These are phyloP conservation scores for Ambrosia trifida DNA, from an alignment of 129 eudicot species.

Conservation along the genomic window DNA sequence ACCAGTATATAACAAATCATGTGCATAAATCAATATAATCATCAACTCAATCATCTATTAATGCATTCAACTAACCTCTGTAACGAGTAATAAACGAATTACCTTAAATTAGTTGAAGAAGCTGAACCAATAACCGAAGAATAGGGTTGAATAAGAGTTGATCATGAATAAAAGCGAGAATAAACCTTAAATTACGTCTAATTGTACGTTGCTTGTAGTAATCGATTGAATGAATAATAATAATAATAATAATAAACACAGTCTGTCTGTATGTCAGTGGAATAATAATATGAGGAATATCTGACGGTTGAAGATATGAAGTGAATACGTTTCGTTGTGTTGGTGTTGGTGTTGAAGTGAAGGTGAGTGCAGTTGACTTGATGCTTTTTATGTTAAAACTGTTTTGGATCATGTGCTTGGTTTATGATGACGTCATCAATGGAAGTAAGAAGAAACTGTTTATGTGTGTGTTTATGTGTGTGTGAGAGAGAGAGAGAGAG, in stretches of 20 bases:
- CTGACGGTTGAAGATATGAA: conserved; percentile 12
- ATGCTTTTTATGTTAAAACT: conserved; percentile 7
- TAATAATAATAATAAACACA: not conserved
- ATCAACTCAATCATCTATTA: not conserved
- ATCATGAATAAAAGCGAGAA: conserved; percentile 21
- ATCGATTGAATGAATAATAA: conserved; percentile 6
- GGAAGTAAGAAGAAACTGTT: not conserved
- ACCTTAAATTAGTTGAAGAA: conserved; percentile 17
- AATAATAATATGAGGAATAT: conserved; percentile 3
- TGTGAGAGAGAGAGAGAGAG: conserved; percentile 36
- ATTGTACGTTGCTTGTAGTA: conserved; percentile 15
- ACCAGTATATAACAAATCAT: not conserved
- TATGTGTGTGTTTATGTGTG: conserved; percentile 18
- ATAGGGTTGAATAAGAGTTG: conserved; percentile 1
- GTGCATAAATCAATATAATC: not conserved
- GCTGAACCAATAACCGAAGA: no score
- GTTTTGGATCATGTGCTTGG: conserved; percentile 35
- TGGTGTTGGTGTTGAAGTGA: not conserved
- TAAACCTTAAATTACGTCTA: conserved; percentile 9
- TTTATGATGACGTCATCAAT: conserved; percentile 17
- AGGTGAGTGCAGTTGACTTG: conserved; percentile 20
- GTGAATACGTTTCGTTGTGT: conserved; percentile 13
- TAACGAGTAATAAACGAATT: no score
- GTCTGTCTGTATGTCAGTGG: not conserved
- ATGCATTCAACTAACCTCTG: not conserved